phyloP scores from a whole-genome alignment of 2,329 filamentous ascomycete genomes.

The Beauveria caledonica region DNA sequence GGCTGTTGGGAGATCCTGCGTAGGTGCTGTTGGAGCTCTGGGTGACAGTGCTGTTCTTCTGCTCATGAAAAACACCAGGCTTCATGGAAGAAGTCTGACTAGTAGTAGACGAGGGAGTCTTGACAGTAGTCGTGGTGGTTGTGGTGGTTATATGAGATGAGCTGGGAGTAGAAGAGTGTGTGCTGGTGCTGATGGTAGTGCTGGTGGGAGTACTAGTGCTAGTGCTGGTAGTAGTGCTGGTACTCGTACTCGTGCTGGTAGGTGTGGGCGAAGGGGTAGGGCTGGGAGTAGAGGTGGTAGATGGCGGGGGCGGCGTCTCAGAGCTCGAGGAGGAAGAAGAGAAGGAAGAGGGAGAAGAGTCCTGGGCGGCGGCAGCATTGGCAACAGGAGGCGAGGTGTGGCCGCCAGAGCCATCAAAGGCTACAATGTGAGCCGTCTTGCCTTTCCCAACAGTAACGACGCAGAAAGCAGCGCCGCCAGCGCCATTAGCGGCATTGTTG shows the following conservation, averaged over 20 bases:
- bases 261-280: conserved; percentile 22
- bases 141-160: background rate
- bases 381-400: conserved; percentile 9
- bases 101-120: conserved; percentile 14
- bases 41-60: conserved; percentile 32
- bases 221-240: background rate
- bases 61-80: conserved; percentile 49
- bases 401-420: conserved; percentile 33
- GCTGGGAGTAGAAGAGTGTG: no score
- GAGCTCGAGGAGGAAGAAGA: conserved; percentile 11
- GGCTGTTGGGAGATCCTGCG: conserved; percentile 18
- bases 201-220: conserved; percentile 11
- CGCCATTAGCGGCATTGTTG: conserved; percentile 45
- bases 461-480: conserved; percentile 63
- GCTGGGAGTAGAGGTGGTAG: conserved; percentile 18
- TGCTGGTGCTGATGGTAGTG: conserved; percentile 1
- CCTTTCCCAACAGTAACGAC: conserved; percentile 68
- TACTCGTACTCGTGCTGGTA: conserved; percentile 10
- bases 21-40: conserved; percentile 13
- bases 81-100: conserved; percentile 21
- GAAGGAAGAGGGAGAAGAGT: conserved; percentile 12
- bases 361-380: conserved; percentile 14
- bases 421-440: conserved; percentile 57
- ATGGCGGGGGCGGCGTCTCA: conserved; percentile 15
- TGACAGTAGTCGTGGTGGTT: conserved; percentile 13